Evolutionary conservation across 768 basidiomycete genomes (phyloP), one percentile per base, ranked within the genome.

Genomic region (Tremella mesenterica): DNA sequence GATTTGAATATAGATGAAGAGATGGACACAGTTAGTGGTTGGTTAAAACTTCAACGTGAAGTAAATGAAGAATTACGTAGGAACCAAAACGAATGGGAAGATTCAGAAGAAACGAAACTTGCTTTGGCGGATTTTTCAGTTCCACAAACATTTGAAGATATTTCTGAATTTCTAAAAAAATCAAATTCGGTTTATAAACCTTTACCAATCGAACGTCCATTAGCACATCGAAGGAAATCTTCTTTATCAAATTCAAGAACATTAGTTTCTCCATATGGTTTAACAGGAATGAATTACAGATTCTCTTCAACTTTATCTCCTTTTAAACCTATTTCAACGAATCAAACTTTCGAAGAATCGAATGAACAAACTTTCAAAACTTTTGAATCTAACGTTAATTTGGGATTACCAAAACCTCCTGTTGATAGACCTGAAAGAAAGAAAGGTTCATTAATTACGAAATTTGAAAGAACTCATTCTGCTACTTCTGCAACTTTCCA

Each of bases 391-490:
- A n/a, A n/a, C n/a, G n/a, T n/a, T n/a, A n/a, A n/a, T n/a, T n/a
- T n/a, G n/a, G n/a, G n/a, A n/a, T 52, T 66, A 23, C 67, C 64
- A 13, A 43, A 58, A 1, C 60, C 62, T 16, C 53, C 44, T 20
- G 51, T 48, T 1, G 21, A 43, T 13, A 34, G 26, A 8, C 18
- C 30, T 1, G 25, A 45, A 26, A 54, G 55, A 27, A 53, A 55
- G 8, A 61, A 57, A 46, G 44, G 33, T 5, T 61, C 61, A 0
- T 30, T 69, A 2, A 57, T 50, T 5, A 69, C 64, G 48, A 69
- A 69, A 50, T 69, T 65, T 36, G 64, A 69, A 44, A 48, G 64
- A 47, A 65, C 59, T 18, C 63, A 59, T 41, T 69, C 67, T n/a
- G 56, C 62, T 0, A 52, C 57, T 1, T 64, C 64, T 0, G 44